These are phyloP conservation scores for Candida silvatica DNA, from an alignment of 805 yeast genomes.

Conservation along the genomic window DNA sequence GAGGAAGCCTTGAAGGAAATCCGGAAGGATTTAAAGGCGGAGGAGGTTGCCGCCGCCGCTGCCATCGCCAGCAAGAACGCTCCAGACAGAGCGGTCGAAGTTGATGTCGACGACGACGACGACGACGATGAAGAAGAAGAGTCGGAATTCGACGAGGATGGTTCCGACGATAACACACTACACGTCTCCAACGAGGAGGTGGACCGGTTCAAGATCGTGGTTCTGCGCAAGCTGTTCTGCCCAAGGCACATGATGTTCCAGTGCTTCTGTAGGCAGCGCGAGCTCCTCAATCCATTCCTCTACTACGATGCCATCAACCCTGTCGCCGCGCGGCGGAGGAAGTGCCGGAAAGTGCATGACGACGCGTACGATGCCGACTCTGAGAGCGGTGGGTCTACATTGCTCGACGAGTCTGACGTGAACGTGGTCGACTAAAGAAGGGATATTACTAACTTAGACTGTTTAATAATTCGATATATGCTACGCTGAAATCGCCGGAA, in stretches of 20 bases:
- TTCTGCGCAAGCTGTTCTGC: constrained; percentile 14
- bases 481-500: no score
- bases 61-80: no score
- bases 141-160: constrained; percentile 3
- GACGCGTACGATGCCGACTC: no score
- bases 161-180: constrained; percentile 5
- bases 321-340: no score
- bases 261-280: constrained; percentile 8
- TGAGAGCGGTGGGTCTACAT: no score
- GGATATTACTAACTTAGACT: no score
- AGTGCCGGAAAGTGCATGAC: no score
- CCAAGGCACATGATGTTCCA: constrained; percentile 20
- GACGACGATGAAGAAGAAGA: constrained; percentile 4
- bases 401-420: background rate
- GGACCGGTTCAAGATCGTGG: constrained; percentile 18
- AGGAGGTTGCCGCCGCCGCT: background rate
- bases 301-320: no score
- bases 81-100: background rate
- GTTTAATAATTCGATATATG: no score
- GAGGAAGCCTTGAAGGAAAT: background rate
- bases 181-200: constrained; percentile 17
- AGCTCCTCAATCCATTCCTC: background rate
- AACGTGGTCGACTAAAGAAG: no score
- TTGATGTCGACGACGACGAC: constrained; percentile 1
- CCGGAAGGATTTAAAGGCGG: background rate